Base-by-base conservation (phyloP, 1,284 basidiomycete species). In the Xerocomus minutiporus region DNA sequence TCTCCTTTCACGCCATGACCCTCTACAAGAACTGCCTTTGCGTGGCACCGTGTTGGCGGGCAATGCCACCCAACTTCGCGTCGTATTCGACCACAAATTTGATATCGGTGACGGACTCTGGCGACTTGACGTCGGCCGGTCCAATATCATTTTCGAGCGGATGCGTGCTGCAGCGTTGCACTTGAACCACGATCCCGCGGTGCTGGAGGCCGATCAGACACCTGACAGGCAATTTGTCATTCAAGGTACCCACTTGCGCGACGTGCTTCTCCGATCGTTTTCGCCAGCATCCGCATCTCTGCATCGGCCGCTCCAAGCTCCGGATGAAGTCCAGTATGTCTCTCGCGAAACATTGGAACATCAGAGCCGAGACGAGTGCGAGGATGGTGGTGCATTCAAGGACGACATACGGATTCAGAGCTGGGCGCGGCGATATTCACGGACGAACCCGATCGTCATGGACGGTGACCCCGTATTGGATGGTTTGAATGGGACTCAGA, bases 401-500 rank as follows among this genome's bases (percentile, higher is more conserved):
- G 73, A 84, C 25, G 83, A 93, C 62, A 78, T 84, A 71, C 71
- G 80, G 39, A 86, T 93, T 39, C 79, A 81, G 57, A 88, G 83
- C 60, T 93, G 91, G 91, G 83, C 83, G 3, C 71, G 69, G 47
- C 75, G 91, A 44, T 84, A 92, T 67, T 74, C 78, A 15, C 71
- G 71, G n/a, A 69, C 73, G 17, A 67, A 81, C 47, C 90, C 92
- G 0, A 61, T 93, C 26, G 71, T 75, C 1, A 71, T 93, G 2
- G 86, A 91, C 52, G 91, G 91, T 7, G 94, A 97, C 70, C 93
- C 93, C 0, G 69, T 76, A 2, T 67, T 96, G 1, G 57, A 65
- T 0, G 76, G 75, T 0, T 68, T 97, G 58, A 97, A 96, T 64
- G 64, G 70, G 9, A 88, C 86, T n/a, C 93, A 97, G 69, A 78